Percentiles rank a stretch among this genome's conserved stretches.
Conservation (phyloP, 139 green algal genomes). For the Chlorokybus atmophyticus region DNA sequence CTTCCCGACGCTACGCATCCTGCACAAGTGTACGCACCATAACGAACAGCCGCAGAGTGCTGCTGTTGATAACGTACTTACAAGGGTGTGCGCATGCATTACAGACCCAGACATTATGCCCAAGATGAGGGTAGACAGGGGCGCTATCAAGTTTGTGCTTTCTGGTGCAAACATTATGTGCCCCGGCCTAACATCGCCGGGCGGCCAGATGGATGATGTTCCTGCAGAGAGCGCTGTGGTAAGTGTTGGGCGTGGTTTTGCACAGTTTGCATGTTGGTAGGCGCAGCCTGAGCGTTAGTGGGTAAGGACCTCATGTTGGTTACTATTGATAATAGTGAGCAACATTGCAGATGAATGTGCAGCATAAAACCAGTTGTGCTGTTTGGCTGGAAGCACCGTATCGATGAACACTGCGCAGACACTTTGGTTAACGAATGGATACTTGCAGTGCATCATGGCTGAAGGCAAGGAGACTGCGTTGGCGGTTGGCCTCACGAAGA, state of each 20-base stretch:
- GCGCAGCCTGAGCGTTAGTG: too few species aligned
- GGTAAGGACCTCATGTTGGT: too few species aligned
- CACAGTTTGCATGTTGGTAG: too few species aligned
- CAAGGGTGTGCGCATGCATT: neutral
- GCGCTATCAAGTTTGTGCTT: conserved; percentile 98
- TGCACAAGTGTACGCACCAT: conserved; percentile 35
- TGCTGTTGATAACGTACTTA: too few species aligned
- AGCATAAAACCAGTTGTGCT: too few species aligned
- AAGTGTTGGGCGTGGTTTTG: neutral
- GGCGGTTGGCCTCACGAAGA: conserved; percentile 78
- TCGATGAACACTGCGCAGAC: too few species aligned
- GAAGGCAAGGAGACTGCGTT: conserved; percentile 78
- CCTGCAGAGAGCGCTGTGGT: conserved; percentile 26
- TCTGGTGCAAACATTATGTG: conserved; percentile 98
- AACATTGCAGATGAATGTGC: too few species aligned
- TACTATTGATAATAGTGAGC: too few species aligned
- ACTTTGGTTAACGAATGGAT: too few species aligned
- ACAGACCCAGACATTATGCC: conserved; percentile 57
- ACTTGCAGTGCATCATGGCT: conserved; percentile 35
- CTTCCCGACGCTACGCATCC: conserved; percentile 75
- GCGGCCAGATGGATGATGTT: conserved; percentile 86
- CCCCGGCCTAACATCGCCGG: conserved; percentile 82
- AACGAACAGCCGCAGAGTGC: too few species aligned
- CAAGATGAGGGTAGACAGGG: conserved; percentile 70
- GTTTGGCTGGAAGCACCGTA: too few species aligned